Conservation (phyloP, 1,139 yeast genomes). For the Suhomyces maxii region DNA sequence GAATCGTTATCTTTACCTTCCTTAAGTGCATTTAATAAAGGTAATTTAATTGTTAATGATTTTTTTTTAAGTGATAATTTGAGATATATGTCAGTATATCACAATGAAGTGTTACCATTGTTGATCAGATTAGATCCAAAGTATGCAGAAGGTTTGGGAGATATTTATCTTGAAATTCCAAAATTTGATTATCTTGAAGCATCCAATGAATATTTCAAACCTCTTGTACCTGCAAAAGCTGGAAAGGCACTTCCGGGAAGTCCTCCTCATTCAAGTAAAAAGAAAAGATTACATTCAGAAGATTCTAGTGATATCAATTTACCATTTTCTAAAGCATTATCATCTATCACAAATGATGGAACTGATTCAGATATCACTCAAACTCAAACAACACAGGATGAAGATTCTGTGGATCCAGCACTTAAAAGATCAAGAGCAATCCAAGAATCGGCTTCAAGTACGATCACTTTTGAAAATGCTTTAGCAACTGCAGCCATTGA, state of each 20-base stretch:
- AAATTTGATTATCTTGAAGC: conserved; percentile 36
- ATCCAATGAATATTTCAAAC: conserved; percentile 30
- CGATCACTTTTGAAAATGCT: conserved; percentile 31
- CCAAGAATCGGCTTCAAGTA: conserved; percentile 14
- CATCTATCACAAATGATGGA: conserved; percentile 11
- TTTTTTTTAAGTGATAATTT: conserved; percentile 40
- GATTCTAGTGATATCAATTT: conserved; percentile 10
- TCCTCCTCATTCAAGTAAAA: conserved; percentile 7
- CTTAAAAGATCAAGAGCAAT: conserved; percentile 25
- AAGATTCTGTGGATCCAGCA: conserved; percentile 33
- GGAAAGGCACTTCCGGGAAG: conserved; percentile 11
- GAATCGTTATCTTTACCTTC: conserved; percentile 36
- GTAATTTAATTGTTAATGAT: conserved; percentile 38
- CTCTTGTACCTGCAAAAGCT: conserved; percentile 26
- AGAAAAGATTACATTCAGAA: conserved; percentile 19
- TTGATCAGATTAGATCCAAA: conserved; percentile 30
- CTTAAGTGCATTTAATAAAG: conserved; percentile 33
- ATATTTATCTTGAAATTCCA: conserved; percentile 33
- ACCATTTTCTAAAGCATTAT: conserved; percentile 12
- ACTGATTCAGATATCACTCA: conserved; percentile 9
- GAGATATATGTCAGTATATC: conserved; percentile 40
- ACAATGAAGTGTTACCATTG: conserved; percentile 39
- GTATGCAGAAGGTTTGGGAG: conserved; percentile 34
- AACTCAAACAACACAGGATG: conserved; percentile 16
- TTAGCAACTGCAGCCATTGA: conserved; percentile 37